Percentiles rank a stretch among this genome's conserved stretches.
Evolutionary conservation across 768 basidiomycete species (phyloP).

Genomic region (Guyanaporus albipodus): DNA sequence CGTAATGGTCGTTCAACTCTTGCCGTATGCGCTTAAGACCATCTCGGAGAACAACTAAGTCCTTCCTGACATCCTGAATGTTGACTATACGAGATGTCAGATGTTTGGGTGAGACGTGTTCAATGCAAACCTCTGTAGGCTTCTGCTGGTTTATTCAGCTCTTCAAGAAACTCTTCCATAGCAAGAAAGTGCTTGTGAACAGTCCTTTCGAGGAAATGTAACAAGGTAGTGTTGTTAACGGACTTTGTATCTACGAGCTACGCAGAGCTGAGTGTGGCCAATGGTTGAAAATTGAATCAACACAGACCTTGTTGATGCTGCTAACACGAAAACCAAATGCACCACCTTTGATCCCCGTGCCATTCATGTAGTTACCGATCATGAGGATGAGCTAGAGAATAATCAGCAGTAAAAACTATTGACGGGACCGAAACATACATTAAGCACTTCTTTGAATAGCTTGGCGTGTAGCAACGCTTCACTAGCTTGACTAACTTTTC

Average conservation of each 20-base stretch:
- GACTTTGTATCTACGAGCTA: conserved; percentile 98
- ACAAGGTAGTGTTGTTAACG: conserved; percentile 85
- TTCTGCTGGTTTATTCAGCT: conserved; percentile 84
- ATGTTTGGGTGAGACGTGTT: background rate
- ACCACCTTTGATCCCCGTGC: conserved; percentile 91
- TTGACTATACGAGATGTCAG: conserved; percentile 55
- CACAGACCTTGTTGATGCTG: conserved; percentile 88
- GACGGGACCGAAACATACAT: conserved; percentile 43
- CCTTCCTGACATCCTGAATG: conserved; percentile 79
- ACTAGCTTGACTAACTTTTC: conserved; percentile 79
- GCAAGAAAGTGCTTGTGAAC: conserved; percentile 83
- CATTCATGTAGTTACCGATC: conserved; percentile 98
- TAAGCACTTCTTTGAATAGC: conserved; percentile 86
- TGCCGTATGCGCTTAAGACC: conserved; percentile 77
- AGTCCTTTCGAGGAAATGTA: conserved; percentile 91
- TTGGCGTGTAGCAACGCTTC: conserved; percentile 75
- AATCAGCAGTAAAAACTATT: conserved; percentile 2
- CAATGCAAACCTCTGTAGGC: conserved; percentile 77
- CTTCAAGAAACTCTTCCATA: conserved; percentile 85
- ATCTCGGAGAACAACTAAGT: conserved; percentile 63
- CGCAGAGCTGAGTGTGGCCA: background rate
- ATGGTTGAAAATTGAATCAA: background rate
- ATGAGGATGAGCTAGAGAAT: conserved; percentile 73
- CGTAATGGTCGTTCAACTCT: conserved; percentile 77
- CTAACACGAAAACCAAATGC: conserved; percentile 96